These are phyloP conservation scores for Deinandra increscens DNA, from an alignment of 129 eudicot genomes.

Conservation along the genomic window DNA sequence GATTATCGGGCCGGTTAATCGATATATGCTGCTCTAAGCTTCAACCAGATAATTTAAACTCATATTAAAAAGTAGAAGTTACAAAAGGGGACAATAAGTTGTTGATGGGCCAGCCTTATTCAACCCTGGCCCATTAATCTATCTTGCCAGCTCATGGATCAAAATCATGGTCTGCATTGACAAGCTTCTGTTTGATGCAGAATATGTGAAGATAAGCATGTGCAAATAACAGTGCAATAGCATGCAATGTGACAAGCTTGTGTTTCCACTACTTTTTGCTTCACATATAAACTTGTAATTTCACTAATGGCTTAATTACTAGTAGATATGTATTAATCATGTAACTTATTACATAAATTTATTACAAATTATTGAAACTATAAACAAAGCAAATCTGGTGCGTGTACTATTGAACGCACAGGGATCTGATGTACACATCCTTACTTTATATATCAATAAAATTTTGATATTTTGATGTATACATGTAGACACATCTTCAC, in stretches of 20 bases:
- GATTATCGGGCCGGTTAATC: no score
- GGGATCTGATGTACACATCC: no score
- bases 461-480: no score
- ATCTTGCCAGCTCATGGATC: conserved; percentile 9
- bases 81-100: neutral
- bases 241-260: conserved; percentile 68
- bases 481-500: no score
- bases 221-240: conserved; percentile 46
- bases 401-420: no score
- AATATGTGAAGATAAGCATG: conserved; percentile 52
- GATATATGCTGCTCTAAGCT: no score
- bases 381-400: no score
- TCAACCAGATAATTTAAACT: neutral
- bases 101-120: conserved; percentile 12
- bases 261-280: conserved; percentile 90
- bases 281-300: conserved; percentile 39
- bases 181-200: conserved; percentile 16
- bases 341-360: neutral
- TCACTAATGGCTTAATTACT: neutral
- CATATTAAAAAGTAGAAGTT: neutral
- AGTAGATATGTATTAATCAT: neutral
- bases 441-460: no score
- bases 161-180: conserved; percentile 9
- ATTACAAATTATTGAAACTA: no score
- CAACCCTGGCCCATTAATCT: neutral